Base-by-base conservation (phyloP, 306 rosid genomes). In the Adenanthera pavonina region DNA sequence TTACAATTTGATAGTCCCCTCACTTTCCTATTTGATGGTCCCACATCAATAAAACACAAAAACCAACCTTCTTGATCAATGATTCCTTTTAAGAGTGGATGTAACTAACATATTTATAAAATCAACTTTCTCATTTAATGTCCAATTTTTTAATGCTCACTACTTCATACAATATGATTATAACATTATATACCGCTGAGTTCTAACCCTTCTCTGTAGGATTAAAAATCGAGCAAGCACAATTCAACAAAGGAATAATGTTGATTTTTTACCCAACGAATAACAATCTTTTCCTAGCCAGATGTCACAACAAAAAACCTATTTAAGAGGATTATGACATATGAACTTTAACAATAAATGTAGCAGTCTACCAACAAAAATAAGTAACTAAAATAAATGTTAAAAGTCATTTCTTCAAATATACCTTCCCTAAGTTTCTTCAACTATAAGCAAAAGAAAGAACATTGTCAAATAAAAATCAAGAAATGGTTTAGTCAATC, bases 361-460 rank as follows among this genome's bases (percentile, higher is more conserved):
- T 19, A 79, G 41, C 41, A 64, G 44, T 17, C 74, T 77, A 41
- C 70, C 41, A 49, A 34, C 36, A 35, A 75, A 61, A 69, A 48
- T 20, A 59, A 17, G 10, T 44, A 36, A 41, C 2, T 10, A 7
- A 67, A 9, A n/a, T n/a, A 67, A 44, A 40, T 65, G 33, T 38
- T 38, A 9, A 46, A 14, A 57, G 51, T 54, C 51, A 67, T 20
- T 52, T 51, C 64, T 72, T n/a, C 41, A 6, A 71, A 54, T 51
- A 46, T 13, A 46, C 59, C 52, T 54, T 74, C 36, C 54, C 19
- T 12, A 34, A 9, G 66, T 35, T 74, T 43, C 75, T 61, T 61
- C 59, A 34, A 56, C 81, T 2, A 11, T 34, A 38, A 34, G 66
- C 77, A 74, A 60, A 19, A 46, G 68, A 80, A 60, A 75, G 40